Conservation (phyloP, 805 yeast species). For the Vanderwaltozyma yarrowii region DNA sequence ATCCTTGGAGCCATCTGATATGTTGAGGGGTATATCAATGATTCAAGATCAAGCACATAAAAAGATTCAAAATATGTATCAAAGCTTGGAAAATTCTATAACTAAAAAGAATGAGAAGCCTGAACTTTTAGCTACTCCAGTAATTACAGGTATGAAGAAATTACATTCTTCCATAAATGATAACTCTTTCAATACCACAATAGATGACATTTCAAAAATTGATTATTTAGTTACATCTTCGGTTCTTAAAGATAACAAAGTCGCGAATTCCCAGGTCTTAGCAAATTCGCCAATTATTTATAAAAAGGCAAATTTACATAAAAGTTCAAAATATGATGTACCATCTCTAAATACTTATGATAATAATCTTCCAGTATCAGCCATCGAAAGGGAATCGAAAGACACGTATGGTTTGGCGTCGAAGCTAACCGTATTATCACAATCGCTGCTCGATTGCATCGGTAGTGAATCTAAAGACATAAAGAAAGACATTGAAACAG, state of each 20-base stretch:
- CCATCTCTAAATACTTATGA: background rate
- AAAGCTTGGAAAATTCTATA: background rate
- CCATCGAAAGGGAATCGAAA: background rate
- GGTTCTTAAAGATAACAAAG: conserved; percentile 11
- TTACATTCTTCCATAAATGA: background rate
- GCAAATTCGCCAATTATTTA: conserved; percentile 15
- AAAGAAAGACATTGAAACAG: background rate
- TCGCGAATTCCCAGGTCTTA: conserved; percentile 7
- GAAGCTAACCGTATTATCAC: background rate
- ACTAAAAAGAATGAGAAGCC: background rate
- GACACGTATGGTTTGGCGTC: background rate
- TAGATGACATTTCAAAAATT: conserved; percentile 16
- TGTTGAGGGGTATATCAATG: background rate
- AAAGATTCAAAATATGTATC: background rate
- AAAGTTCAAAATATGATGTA: background rate
- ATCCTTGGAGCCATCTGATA: no score
- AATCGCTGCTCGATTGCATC: background rate
- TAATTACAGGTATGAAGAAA: background rate
- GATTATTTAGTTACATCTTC: conserved; percentile 21
- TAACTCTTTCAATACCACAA: conserved; percentile 1
- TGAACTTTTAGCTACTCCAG: background rate
- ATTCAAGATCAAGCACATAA: background rate
- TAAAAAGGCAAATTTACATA: background rate
- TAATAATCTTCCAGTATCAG: background rate
- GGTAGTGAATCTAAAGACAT: no score